Percentiles rank a stretch among this genome's conserved stretches.
Evolutionary conservation across 129 eudicot species (phyloP).

Genomic region (Escallonia rubra): DNA sequence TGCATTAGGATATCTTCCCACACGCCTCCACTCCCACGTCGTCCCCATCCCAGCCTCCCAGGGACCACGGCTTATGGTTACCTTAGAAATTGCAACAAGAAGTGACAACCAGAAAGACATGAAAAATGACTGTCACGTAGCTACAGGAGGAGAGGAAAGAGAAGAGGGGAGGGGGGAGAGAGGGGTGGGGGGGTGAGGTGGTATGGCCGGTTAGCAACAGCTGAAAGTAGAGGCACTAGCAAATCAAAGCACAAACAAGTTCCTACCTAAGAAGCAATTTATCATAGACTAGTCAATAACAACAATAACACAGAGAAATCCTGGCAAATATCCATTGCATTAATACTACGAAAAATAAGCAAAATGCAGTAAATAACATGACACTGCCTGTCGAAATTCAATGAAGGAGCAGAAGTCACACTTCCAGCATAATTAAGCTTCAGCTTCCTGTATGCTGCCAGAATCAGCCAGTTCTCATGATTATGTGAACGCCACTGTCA

Average conservation of each 20-base stretch:
- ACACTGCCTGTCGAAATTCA: background rate
- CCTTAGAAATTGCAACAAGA: too few relatives aligned
- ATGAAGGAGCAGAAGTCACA: background rate
- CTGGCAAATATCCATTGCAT: background rate
- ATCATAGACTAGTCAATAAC: background rate
- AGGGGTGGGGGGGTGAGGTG: too few relatives aligned
- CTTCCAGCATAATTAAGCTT: background rate
- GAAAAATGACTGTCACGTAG: too few relatives aligned
- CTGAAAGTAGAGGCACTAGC: background rate
- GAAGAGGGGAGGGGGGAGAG: too few relatives aligned
- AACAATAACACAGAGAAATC: background rate
- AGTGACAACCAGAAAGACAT: too few relatives aligned
- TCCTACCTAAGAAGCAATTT: background rate
- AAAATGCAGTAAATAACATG: background rate
- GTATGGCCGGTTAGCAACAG: too few relatives aligned
- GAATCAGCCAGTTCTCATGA: conserved; percentile 30
- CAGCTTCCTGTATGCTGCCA: background rate
- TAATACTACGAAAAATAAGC: background rate
- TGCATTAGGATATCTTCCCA: background rate
- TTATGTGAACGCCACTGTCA: conserved; percentile 41
- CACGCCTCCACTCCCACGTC: background rate
- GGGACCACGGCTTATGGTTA: too few relatives aligned
- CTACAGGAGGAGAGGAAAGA: too few relatives aligned
- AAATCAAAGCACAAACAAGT: background rate
- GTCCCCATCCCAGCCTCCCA: background rate